Conservation (phyloP, 192 early-diverging fungal genomes). For the Podila minutissima region DNA sequence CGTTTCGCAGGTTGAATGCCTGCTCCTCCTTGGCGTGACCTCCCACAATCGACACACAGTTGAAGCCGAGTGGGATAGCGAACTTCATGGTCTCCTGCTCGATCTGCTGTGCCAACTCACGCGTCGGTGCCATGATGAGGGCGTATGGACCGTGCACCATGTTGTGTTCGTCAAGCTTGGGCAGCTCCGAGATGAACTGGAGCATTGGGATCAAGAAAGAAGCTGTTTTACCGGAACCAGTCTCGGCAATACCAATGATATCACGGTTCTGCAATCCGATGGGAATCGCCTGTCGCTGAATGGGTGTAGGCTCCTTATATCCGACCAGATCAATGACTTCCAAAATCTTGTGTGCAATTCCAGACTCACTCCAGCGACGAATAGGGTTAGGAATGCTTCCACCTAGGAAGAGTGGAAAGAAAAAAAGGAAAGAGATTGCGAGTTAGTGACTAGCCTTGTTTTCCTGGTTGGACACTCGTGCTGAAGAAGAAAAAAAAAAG, state of each 20-base stretch:
- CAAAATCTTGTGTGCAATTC: slow-evolving; percentile 73
- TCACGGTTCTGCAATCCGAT: slow-evolving; percentile 93
- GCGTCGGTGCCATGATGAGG: slow-evolving; percentile 93
- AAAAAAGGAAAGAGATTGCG: background rate
- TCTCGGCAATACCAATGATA: slow-evolving; percentile 89
- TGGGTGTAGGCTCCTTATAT: slow-evolving; percentile 95
- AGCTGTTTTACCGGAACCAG: slow-evolving; percentile 95
- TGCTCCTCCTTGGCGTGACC: slow-evolving; percentile 92
- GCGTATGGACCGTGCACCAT: slow-evolving; percentile 92
- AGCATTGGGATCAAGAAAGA: slow-evolving; percentile 98
- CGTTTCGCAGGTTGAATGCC: slow-evolving; percentile 86
- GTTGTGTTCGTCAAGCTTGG: slow-evolving; percentile 80
- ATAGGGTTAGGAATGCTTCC: slow-evolving; percentile 90
- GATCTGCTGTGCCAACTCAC: slow-evolving; percentile 98
- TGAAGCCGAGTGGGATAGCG: slow-evolving; percentile 84
- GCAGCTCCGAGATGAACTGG: slow-evolving; percentile 84
- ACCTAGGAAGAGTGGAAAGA: slow-evolving; percentile 51
- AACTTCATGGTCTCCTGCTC: slow-evolving; percentile 95
- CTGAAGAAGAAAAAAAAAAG: background rate
- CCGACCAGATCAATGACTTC: slow-evolving; percentile 85
- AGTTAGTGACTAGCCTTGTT: background rate
- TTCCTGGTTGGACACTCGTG: background rate
- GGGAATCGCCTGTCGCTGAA: slow-evolving; percentile 97
- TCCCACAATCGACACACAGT: slow-evolving; percentile 85
- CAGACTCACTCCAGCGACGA: slow-evolving; percentile 88